A percentile compares a stretch with the other conserved stretches of the same genome.
Evolutionary conservation across 495 filamentous ascomycete species (phyloP).

Genomic region (Tuber umbilicatum): DNA sequence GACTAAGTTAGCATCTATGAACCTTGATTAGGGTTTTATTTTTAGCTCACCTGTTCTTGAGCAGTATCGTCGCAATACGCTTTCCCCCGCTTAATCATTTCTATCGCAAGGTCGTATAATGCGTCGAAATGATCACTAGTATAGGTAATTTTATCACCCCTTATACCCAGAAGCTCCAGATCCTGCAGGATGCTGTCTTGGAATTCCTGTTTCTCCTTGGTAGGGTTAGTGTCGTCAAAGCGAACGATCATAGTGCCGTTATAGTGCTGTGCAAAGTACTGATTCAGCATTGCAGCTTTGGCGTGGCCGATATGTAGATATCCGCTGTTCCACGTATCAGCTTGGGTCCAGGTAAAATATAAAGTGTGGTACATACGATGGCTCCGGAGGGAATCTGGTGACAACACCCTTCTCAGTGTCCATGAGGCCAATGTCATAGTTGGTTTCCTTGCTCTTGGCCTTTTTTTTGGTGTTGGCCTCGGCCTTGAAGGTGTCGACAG

Average conservation of each 20-base stretch:
- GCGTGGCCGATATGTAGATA: constrained; percentile 93
- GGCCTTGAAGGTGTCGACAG: constrained; percentile 56
- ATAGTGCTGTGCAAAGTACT: constrained; percentile 91
- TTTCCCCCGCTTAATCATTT: constrained; percentile 72
- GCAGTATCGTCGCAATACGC: constrained; percentile 89
- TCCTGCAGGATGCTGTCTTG: constrained; percentile 84
- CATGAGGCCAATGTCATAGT: constrained; percentile 81
- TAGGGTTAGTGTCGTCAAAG: constrained; percentile 90
- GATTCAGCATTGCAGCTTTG: constrained; percentile 84
- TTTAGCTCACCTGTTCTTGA: constrained; percentile 51
- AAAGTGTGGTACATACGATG: constrained; percentile 56
- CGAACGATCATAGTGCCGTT: constrained; percentile 74
- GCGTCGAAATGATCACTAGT: constrained; percentile 89
- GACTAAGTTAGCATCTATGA: neutral
- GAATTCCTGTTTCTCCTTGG: constrained; percentile 89
- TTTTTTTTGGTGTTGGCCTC: constrained; percentile 58
- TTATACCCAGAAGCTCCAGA: constrained; percentile 75
- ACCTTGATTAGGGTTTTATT: neutral
- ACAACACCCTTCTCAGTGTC: constrained; percentile 89
- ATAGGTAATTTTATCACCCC: constrained; percentile 68
- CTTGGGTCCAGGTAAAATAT: constrained; percentile 3
- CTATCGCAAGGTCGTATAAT: constrained; percentile 69
- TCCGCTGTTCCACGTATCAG: constrained; percentile 48
- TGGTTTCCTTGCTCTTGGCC: constrained; percentile 73
- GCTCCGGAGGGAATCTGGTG: constrained; percentile 90